These are phyloP conservation scores for Kluyveromyces sp. DNA, from an alignment of 1,139 yeast species.

Conservation along the genomic window DNA sequence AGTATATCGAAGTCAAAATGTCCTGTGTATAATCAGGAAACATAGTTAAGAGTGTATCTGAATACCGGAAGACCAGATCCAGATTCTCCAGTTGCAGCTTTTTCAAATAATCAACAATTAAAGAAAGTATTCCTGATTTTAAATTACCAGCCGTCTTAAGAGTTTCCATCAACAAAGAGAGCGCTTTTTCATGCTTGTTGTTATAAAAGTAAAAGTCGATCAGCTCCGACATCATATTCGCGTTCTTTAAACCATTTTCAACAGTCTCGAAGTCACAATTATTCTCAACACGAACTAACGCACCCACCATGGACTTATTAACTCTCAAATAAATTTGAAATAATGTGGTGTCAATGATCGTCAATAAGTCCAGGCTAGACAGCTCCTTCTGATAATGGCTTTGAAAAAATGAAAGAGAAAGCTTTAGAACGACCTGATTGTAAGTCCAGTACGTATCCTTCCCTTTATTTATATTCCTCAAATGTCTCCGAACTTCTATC, in stretches of 20 bases:
- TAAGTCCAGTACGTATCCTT: slow-evolving; percentile 21
- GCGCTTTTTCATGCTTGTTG: slow-evolving; percentile 58
- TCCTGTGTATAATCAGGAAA: slow-evolving; percentile 39
- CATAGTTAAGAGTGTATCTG: slow-evolving; percentile 43
- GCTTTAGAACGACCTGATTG: slow-evolving; percentile 17
- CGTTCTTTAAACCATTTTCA: slow-evolving; percentile 44
- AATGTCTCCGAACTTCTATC: slow-evolving; percentile 44
- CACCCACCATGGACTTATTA: slow-evolving; percentile 71
- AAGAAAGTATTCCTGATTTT: slow-evolving; percentile 19
- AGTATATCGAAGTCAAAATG: slow-evolving; percentile 43
- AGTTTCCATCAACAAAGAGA: slow-evolving; percentile 42
- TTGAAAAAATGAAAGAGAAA: slow-evolving; percentile 22
- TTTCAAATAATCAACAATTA: slow-evolving; percentile 52
- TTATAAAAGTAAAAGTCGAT: slow-evolving; percentile 72
- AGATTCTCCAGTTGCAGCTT: slow-evolving; percentile 47
- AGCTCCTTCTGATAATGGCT: slow-evolving; percentile 30
- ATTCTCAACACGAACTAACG: slow-evolving; percentile 70
- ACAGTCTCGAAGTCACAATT: slow-evolving; percentile 64
- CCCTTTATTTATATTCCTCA: slow-evolving; percentile 25
- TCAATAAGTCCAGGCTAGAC: slow-evolving; percentile 36
- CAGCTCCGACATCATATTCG: slow-evolving; percentile 56
- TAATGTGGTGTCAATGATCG: slow-evolving; percentile 68
- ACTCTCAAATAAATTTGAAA: slow-evolving; percentile 66
- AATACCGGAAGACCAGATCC: slow-evolving; percentile 51
- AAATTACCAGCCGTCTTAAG: slow-evolving; percentile 26